Evolutionary conservation across 2,329 filamentous ascomycete species (phyloP).

Genomic region (Pseudofabraea citricarpa): DNA sequence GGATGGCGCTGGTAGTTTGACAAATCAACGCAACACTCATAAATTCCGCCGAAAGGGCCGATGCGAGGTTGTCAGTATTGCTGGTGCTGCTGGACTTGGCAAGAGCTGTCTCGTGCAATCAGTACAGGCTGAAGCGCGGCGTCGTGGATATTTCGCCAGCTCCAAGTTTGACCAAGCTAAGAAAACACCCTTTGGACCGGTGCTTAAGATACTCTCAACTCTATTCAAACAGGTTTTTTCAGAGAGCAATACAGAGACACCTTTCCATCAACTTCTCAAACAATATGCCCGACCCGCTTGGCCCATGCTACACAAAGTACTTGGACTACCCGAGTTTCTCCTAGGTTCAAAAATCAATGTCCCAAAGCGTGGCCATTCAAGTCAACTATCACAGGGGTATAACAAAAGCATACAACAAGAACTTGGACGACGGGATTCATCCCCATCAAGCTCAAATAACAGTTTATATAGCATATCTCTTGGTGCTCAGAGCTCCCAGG

Average conservation of each 20-base stretch:
- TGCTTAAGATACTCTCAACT: conserved; percentile 60
- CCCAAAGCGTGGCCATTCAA: conserved; percentile 9
- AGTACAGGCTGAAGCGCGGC: conserved; percentile 54
- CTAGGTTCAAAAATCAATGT: conserved; percentile 35
- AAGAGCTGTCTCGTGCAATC: conserved; percentile 63
- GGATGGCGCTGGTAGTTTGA: conserved; percentile 24
- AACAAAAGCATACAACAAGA: conserved; percentile 24
- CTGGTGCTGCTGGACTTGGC: conserved; percentile 58
- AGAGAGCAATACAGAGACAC: conserved; percentile 59
- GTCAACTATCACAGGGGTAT: conserved; percentile 18
- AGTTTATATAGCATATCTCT: conserved; percentile 24
- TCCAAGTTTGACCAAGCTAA: conserved; percentile 61
- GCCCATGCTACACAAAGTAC: conserved; percentile 56
- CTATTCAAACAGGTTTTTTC: conserved; percentile 65
- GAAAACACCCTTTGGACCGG: conserved; percentile 56
- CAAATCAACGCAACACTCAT: conserved; percentile 19
- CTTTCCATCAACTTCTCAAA: conserved; percentile 57
- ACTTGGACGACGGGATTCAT: conserved; percentile 20
- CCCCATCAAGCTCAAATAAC: conserved; percentile 19
- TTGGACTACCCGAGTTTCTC: conserved; percentile 66
- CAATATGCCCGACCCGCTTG: conserved; percentile 59
- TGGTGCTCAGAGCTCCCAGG: conserved; percentile 49
- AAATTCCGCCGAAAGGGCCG: conserved; percentile 59
- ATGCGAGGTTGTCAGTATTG: conserved; percentile 58
- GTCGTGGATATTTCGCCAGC: conserved; percentile 59